Evolutionary conservation across 176 grass and related monocot genomes (phyloP).

Genomic region (Triticum urartu): DNA sequence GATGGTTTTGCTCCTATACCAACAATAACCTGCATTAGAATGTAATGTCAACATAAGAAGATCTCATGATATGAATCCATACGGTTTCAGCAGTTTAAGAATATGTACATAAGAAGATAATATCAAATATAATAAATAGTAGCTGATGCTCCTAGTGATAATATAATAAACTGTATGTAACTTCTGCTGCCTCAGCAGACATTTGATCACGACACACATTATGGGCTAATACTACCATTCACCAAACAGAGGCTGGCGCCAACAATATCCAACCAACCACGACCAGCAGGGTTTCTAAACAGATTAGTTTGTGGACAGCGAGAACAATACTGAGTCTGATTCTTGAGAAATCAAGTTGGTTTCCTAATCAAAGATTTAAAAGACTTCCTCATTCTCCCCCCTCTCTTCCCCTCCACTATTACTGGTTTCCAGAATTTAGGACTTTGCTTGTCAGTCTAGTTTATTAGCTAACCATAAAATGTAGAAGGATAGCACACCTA

Average conservation of each 20-base stretch:
- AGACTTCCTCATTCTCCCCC: not conserved
- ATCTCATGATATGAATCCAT: not conserved
- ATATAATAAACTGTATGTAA: not conserved
- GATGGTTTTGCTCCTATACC: constrained; percentile 94
- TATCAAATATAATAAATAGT: not conserved
- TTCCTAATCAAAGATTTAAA: not conserved
- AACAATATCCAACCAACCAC: no score
- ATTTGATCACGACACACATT: not conserved
- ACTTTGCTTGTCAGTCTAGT: not conserved
- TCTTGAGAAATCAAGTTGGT: not conserved
- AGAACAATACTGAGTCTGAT: not conserved
- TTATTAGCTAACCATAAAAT: not conserved
- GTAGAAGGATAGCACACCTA: not conserved
- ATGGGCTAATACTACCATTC: not conserved
- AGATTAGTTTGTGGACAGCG: not conserved
- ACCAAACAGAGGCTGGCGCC: not conserved
- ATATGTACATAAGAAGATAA: not conserved
- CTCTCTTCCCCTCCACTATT: not conserved
- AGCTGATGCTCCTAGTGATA: not conserved
- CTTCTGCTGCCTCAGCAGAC: not conserved
- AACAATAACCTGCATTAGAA: constrained; percentile 68
- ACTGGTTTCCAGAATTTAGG: not conserved
- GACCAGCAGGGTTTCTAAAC: no score
- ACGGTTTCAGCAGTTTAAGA: not conserved
- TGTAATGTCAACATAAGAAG: constrained; percentile 2